A percentile compares a stretch with the other conserved stretches of the same genome.
These are phyloP conservation scores for Withania somnifera DNA, from an alignment of 305 asterid genomes.

Conservation along the genomic window DNA sequence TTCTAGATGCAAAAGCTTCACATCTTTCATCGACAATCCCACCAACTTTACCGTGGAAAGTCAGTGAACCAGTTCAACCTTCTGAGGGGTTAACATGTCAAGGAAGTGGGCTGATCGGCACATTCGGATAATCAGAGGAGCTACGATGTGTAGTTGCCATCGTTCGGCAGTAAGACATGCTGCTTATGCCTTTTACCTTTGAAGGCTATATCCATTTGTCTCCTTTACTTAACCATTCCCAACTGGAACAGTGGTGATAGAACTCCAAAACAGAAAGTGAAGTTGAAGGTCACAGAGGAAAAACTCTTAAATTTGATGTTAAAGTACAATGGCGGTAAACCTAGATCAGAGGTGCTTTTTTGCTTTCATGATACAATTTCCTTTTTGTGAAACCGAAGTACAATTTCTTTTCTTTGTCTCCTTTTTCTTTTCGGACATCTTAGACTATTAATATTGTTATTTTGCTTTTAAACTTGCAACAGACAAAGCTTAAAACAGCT, in stretches of 20 bases:
- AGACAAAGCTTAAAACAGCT: conserved; percentile 95
- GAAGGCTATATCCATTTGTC: conserved; percentile 3
- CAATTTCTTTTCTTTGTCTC: conserved; percentile 2
- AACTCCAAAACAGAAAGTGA: conserved; percentile 98
- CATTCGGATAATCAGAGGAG: conserved; percentile 89
- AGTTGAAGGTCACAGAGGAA: conserved; percentile 93
- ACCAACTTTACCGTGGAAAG: conserved; percentile 88
- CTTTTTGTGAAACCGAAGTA: not conserved
- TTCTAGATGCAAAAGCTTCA: conserved; percentile 97
- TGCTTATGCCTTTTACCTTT: not conserved
- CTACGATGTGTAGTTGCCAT: conserved; percentile 89
- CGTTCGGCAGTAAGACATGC: conserved; percentile 74
- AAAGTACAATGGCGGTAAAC: conserved; percentile 86
- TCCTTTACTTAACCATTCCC: conserved; percentile 4
- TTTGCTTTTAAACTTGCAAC: conserved; percentile 20
- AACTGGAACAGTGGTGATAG: conserved; percentile 81
- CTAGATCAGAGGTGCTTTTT: conserved; percentile 82
- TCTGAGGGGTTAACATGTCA: conserved; percentile 85
- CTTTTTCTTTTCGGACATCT: not conserved
- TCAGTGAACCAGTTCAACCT: conserved; percentile 69
- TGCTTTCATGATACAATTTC: not conserved
- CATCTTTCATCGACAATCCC: conserved; percentile 87
- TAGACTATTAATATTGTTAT: conserved; percentile 2
- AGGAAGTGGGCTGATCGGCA: conserved; percentile 92
- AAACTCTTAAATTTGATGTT: conserved; percentile 91